Evolutionary conservation across 768 basidiomycete genomes (phyloP).

Genomic region (Lyophyllum semitale): DNA sequence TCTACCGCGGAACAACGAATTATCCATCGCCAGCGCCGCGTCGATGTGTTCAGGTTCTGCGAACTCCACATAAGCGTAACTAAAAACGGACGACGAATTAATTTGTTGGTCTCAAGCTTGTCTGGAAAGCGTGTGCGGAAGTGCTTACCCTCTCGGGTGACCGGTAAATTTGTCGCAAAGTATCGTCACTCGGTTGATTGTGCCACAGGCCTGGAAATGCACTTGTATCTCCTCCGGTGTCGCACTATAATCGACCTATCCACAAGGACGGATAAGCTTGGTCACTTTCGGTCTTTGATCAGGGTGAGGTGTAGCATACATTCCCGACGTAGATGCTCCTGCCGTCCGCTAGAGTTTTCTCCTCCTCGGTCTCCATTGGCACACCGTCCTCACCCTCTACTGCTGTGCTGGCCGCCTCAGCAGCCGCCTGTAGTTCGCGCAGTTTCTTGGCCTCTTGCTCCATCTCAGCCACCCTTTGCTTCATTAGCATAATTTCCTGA

Average conservation of each 20-base stretch:
- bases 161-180: conserved; percentile 99
- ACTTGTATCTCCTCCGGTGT: conserved; percentile 98
- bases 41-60: conserved; percentile 90
- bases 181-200: conserved; percentile 98
- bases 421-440: conserved; percentile 82
- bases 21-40: conserved; percentile 90
- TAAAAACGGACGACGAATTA: conserved; percentile 28
- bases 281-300: conserved; percentile 8
- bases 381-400: conserved; percentile 48
- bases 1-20: conserved; percentile 92
- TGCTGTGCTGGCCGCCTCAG: conserved; percentile 53
- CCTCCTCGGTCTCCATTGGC: conserved; percentile 82
- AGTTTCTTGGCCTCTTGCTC: conserved; percentile 88
- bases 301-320: conserved; percentile 51
- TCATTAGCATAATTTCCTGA: conserved; percentile 91
- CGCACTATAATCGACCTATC: conserved; percentile 93
- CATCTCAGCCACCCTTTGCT: conserved; percentile 92
- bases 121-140: conserved; percentile 5
- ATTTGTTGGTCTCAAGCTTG: conserved; percentile 2
- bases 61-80: conserved; percentile 99
- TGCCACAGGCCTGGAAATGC: conserved; percentile 96
- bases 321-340: conserved; percentile 96
- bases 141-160: conserved; percentile 90
- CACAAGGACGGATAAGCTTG: not conserved
- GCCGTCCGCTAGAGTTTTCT: conserved; percentile 75